phyloP scores from a whole-genome alignment of 306 rosid genomes.

The Crataegus laevigata region DNA sequence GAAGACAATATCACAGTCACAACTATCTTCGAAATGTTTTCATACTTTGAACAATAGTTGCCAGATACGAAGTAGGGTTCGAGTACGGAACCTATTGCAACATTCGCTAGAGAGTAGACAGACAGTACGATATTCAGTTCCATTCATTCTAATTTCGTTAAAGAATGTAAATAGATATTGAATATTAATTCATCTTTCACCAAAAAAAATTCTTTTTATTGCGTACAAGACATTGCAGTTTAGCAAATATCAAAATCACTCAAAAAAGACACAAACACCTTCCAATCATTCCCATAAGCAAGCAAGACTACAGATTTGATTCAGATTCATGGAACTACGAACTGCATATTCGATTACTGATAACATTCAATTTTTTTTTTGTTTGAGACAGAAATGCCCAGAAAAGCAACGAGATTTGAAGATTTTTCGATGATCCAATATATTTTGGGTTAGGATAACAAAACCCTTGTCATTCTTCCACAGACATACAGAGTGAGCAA shows the following conservation, averaged over 20 bases:
- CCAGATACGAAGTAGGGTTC: no score
- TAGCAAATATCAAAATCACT: not conserved
- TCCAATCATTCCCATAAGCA: not conserved
- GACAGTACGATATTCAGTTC: no score
- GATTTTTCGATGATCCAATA: not conserved
- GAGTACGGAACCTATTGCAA: no score
- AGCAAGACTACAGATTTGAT: not conserved
- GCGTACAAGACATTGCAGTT: not conserved
- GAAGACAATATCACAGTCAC: not conserved
- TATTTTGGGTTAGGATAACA: not conserved
- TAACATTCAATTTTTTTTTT: not conserved
- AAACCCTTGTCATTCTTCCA: not conserved
- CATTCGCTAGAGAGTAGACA: no score
- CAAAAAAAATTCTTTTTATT: not conserved
- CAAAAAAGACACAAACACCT: not conserved
- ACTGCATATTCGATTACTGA: not conserved
- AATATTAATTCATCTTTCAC: not conserved
- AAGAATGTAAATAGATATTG: no score
- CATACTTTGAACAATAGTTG: no score
- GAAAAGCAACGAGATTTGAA: not conserved
- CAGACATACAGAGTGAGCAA: not conserved
- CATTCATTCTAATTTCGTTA: no score
- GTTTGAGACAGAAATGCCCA: not conserved
- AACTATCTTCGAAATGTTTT: not conserved
- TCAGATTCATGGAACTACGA: not conserved